Evolutionary conservation across 2,329 filamentous ascomycete genomes (phyloP), one percentile per base, ranked within the genome.

Genomic region (Ascochyta fabae): DNA sequence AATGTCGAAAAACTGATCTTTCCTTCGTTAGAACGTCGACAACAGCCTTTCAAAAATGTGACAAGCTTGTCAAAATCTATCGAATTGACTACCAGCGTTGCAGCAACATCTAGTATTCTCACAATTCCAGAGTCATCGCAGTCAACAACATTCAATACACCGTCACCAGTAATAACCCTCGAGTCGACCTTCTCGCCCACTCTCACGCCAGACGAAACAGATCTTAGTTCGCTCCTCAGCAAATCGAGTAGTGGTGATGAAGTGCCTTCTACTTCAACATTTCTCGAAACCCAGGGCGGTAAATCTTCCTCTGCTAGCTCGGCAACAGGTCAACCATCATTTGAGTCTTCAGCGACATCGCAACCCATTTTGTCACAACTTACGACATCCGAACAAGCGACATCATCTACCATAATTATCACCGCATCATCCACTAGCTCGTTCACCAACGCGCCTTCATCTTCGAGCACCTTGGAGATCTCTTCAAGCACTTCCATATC

Each of bases 21-120:
- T 24, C 48, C 55, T n/a, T 45, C 50, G 27, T 15, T 62, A 16
- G 41, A 50, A 15, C 59, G 47, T 13, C 57, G 47, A 13, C 53
- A 46, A 31, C 46, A 47, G 19, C 19, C 43, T 31, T 44, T 54
- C 19, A 34, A 9, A 13, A 63, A 65, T 44, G 38, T 31, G 5
- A 65, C 60, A 7, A 53, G 34, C 26, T 22, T 36, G 16, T 36
- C 42, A 12, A 41, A 49, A 15, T 40, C 4, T 10, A 6, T 27
- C 29, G 9, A 13, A 12, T 16, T 47, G 10, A 43, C 26, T 22
- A 40, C 53, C 26, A 47, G n/a, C 9, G 9, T 5, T 43, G 6
- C 24, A 16, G 27, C 10, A 29, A 23, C 19, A 12, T 35, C 42
- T 13, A 47, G 9, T 19, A 1, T 9, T 13, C 26, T 42, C 7